Evolutionary conservation across 257 asterid genomes (phyloP), one percentile per base, ranked within the genome.

Genomic region (Gentiana macrophylla): DNA sequence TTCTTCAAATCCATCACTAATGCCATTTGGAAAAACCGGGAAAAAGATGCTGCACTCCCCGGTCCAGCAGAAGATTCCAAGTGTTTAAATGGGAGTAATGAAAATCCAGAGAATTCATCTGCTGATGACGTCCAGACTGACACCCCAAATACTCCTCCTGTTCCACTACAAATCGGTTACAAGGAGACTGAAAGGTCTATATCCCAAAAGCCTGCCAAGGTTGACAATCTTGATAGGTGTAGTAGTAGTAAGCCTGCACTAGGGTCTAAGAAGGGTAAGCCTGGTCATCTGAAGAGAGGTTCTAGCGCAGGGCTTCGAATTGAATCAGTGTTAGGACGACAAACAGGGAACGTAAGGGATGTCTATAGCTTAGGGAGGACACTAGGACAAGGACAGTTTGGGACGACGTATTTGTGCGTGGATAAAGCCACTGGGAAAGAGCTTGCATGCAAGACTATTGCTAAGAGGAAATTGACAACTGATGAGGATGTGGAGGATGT

Each of bases 401-500:
- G 97, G 50, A 86, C 92, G 5, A 86, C 95, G 0, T 89, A 63
- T 54, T 78, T 78, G 13, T 89, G 95, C 46, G 37, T 69, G 52
- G 97, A 89, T 71, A 81, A 61, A 57, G 64, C 47, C 6, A 78
- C 84, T 0, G 81, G 80, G 5, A 78, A 76, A 37, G 76, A 89
- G 37, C 83, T 72, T n/a, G 97, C 97, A 0, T 89, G 97, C 52
- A 89, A 89, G 58, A 67, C 89, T 1, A 89, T 89, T 11, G 89
- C 95, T 0, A 89, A 86, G 77, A 68, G 95, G 55, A 89, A 89
- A 52, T 53, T 89, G 33, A 53, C 75, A 36, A 78, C 81, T 2
- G 66, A 59, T 37, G 95, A 86, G 36, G 97, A 89, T 57, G 87
- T 89, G 66, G 95, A 89, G 49, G 97, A 89, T 64, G 95, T 89